phyloP scores from a whole-genome alignment of 139 green algal species.

The Chlamydomonas incerta region DNA sequence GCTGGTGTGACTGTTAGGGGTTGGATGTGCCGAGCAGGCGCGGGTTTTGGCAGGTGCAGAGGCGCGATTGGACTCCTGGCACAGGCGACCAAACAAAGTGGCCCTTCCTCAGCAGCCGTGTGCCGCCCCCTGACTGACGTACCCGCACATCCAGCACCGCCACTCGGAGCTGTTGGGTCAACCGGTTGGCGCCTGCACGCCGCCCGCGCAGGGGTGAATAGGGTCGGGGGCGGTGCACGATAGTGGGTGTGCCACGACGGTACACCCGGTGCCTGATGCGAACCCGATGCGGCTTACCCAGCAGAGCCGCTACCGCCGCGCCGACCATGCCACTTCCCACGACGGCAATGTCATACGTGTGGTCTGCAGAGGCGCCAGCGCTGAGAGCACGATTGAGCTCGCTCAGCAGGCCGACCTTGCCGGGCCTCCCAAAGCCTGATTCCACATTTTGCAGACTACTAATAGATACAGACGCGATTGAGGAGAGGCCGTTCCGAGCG shows the following conservation, averaged over 20 bases:
- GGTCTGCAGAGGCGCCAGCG: background rate
- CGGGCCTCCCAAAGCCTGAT: too few relatives aligned
- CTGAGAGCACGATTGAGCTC: background rate
- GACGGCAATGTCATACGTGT: slow-evolving; percentile 73
- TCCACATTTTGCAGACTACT: too few relatives aligned
- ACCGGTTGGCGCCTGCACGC: slow-evolving; percentile 58
- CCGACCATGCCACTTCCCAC: slow-evolving; percentile 84
- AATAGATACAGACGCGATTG: background rate
- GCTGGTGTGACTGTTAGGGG: too few relatives aligned
- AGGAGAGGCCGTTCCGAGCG: background rate
- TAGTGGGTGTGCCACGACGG: too few relatives aligned
- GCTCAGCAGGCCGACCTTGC: background rate
- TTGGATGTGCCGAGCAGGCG: too few relatives aligned
- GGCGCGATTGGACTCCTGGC: too few relatives aligned
- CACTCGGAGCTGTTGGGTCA: slow-evolving; percentile 66
- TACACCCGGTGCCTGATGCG: too few relatives aligned
- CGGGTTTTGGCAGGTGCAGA: background rate
- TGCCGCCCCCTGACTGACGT: background rate
- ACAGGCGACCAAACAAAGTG: too few relatives aligned
- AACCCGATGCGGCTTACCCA: too few relatives aligned
- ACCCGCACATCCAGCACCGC: slow-evolving; percentile 76
- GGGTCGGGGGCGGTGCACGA: background rate
- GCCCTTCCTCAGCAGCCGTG: too few relatives aligned
- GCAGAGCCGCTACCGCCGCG: slow-evolving; percentile 69
- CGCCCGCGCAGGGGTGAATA: background rate